These are phyloP conservation scores for Colletotrichum sp. DNA, from an alignment of 2,329 filamentous ascomycete species.

Conservation along the genomic window DNA sequence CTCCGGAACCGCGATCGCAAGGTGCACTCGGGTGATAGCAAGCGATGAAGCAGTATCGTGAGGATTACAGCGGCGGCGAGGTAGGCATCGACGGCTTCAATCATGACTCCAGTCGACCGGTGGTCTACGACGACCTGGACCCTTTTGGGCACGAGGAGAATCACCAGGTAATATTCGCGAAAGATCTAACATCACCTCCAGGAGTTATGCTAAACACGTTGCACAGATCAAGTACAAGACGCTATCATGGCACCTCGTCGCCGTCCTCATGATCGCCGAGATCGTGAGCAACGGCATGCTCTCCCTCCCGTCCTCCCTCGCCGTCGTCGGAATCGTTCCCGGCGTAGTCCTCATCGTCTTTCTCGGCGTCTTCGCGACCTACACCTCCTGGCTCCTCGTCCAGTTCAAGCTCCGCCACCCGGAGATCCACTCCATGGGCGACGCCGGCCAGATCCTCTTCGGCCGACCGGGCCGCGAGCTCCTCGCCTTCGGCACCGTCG, in stretches of 20 bases:
- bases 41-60: background rate
- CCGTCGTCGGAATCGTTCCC: slow-evolving; percentile 53
- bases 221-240: slow-evolving; percentile 56
- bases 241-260: slow-evolving; percentile 55
- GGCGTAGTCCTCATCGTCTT: slow-evolving; percentile 46
- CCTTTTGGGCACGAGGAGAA: slow-evolving; percentile 17
- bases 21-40: background rate
- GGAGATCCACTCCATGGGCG: slow-evolving; percentile 56
- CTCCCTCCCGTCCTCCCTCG: slow-evolving; percentile 54
- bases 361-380: slow-evolving; percentile 48
- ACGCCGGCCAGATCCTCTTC: slow-evolving; percentile 55
- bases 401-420: slow-evolving; percentile 54
- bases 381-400: slow-evolving; percentile 52
- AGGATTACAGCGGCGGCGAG: background rate
- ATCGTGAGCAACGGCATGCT: slow-evolving; percentile 61
- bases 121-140: slow-evolving; percentile 17
- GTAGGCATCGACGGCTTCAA: background rate
- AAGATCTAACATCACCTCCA: no score
- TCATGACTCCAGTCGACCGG: background rate
- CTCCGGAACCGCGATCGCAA: background rate
- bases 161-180: background rate
- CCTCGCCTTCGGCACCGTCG: slow-evolving; percentile 51
- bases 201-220: background rate
- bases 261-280: slow-evolving; percentile 60
- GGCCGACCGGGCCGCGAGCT: slow-evolving; percentile 56